Conservation (phyloP, 2,329 filamentous ascomycete species). For the Phyllosticta citribraziliensis region DNA sequence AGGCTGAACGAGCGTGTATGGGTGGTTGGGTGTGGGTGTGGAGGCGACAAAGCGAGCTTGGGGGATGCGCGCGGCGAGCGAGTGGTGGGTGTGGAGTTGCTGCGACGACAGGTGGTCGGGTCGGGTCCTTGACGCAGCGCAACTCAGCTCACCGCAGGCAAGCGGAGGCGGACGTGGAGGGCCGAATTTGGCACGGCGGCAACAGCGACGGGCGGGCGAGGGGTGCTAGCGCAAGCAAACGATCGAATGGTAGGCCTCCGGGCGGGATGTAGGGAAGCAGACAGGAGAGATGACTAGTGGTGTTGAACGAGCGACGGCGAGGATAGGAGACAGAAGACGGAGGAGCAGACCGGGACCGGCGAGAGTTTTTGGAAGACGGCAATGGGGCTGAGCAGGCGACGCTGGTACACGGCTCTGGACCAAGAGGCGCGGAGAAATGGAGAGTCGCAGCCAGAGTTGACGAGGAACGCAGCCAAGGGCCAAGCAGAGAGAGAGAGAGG, state of each 20-base stretch:
- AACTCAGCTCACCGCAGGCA: not conserved
- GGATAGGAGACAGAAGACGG: not conserved
- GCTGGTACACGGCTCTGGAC: not conserved
- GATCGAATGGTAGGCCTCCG: not conserved
- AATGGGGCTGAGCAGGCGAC: constrained; percentile 8
- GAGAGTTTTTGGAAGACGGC: not conserved
- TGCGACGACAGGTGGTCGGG: not conserved
- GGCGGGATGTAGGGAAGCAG: not conserved
- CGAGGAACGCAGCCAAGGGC: not conserved
- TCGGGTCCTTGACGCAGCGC: too few relatives aligned
- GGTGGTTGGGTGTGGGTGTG: constrained; percentile 4
- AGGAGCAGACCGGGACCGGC: constrained; percentile 1
- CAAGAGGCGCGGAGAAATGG: not conserved
- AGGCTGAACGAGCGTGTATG: constrained; percentile 2
- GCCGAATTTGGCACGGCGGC: not conserved
- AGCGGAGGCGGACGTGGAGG: too few relatives aligned
- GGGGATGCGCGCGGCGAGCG: constrained; percentile 6
- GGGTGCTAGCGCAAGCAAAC: constrained; percentile 6
- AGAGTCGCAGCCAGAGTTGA: not conserved
- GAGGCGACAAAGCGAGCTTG: not conserved
- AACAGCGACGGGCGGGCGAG: not conserved
- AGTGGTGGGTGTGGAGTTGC: not conserved
- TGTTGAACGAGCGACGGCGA: constrained; percentile 2
- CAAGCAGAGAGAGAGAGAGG: not conserved
- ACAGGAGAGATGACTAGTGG: not conserved